Evolutionary conservation across 148 eudicot species (phyloP).

Genomic region (Silene conica): DNA sequence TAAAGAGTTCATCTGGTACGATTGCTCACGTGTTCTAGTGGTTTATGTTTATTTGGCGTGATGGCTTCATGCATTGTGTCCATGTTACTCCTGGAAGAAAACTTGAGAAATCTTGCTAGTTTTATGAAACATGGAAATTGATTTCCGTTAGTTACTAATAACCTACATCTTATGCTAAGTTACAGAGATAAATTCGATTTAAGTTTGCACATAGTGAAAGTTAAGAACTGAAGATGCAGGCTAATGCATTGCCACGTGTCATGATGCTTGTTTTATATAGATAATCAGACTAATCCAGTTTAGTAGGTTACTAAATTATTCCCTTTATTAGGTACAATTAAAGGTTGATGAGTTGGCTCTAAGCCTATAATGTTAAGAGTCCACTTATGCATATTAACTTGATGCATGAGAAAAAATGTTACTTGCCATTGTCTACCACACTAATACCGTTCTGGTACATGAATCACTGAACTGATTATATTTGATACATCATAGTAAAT

Average conservation of each 20-base stretch:
- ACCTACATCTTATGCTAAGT: not conserved
- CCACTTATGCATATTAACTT: no score
- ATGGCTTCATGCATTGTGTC: not conserved
- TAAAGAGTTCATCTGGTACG: slow-evolving; percentile 19
- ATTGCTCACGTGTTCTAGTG: slow-evolving; percentile 6
- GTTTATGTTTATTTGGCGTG: not conserved
- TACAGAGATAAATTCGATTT: not conserved
- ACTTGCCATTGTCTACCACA: not conserved
- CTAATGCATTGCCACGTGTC: not conserved
- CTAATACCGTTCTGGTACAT: not conserved
- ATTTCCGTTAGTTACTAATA: not conserved
- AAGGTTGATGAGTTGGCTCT: no score
- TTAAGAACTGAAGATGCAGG: not conserved
- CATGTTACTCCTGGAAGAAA: not conserved
- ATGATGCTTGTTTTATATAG: slow-evolving; percentile 1
- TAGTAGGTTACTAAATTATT: not conserved
- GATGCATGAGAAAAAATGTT: not conserved
- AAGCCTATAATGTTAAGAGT: no score
- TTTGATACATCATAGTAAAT: not conserved
- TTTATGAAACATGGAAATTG: slow-evolving; percentile 11
- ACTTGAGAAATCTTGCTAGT: slow-evolving; percentile 3
- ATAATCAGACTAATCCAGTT: not conserved
- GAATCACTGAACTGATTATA: not conserved
- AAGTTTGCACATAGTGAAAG: not conserved
- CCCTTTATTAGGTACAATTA: not conserved